These are phyloP conservation scores for Phytophthora pluvialis DNA, from an alignment of 352 stramenopile genomes.

Conservation along the genomic window DNA sequence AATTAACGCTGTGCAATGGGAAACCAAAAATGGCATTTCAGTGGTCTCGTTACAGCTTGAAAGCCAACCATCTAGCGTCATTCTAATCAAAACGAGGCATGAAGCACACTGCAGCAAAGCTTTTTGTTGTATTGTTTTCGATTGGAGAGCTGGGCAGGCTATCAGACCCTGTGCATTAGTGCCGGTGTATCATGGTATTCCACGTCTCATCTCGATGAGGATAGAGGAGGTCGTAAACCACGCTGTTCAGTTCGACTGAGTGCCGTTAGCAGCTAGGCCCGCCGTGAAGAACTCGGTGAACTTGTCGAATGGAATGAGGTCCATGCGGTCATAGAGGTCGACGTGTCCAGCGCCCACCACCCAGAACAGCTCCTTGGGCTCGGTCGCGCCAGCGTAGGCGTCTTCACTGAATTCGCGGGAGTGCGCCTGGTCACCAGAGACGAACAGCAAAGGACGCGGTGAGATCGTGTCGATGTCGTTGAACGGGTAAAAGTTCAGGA, in stretches of 20 bases:
- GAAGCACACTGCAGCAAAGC: no score
- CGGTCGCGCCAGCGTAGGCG: constrained; percentile 10
- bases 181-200: not conserved
- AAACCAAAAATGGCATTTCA: no score
- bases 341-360: constrained; percentile 13
- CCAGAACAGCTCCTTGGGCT: constrained; percentile 29
- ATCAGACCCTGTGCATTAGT: no score
- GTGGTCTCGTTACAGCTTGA: no score
- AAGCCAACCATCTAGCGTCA: no score
- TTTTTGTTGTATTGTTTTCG: no score
- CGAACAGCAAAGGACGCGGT: constrained; percentile 19
- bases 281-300: constrained; percentile 24
- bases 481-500: constrained; percentile 35
- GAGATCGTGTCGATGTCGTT: constrained; percentile 29
- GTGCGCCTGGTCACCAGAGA: constrained; percentile 19
- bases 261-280: not conserved
- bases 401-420: constrained; percentile 32
- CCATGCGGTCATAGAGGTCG: constrained; percentile 25
- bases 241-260: not conserved
- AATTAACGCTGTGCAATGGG: no score
- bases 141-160: no score
- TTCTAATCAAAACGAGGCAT: no score
- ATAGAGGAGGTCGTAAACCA: not conserved
- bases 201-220: not conserved
- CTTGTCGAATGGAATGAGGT: constrained; percentile 31